Conservation (phyloP, 179 eudicot species). For the Pouteria campechiana region DNA sequence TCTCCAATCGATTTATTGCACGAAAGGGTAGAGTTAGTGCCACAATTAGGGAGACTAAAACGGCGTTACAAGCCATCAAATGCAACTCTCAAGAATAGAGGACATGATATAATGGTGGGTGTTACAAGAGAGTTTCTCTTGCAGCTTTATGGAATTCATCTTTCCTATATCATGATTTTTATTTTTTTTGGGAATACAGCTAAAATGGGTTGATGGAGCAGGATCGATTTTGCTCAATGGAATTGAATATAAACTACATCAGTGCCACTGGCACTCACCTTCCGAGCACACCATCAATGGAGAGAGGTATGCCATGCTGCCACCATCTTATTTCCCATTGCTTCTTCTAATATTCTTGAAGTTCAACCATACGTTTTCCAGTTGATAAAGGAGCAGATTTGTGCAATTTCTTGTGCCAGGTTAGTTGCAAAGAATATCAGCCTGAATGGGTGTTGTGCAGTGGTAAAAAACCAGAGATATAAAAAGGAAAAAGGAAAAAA, state of each 20-base stretch:
- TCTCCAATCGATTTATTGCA: conserved; percentile 44
- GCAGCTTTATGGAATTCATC: no score
- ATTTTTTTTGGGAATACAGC: conserved; percentile 9
- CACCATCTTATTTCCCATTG: no score
- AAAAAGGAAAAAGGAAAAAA: no score
- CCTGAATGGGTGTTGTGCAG: no score
- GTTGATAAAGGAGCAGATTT: no score
- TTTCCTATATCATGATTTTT: no score
- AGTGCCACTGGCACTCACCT: conserved; percentile 37
- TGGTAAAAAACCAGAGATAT: no score
- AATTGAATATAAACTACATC: conserved; percentile 16
- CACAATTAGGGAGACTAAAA: conserved; percentile 2
- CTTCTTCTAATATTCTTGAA: no score
- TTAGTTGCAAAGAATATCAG: no score
- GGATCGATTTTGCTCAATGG: conserved; percentile 27
- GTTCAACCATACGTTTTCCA: no score
- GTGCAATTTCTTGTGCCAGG: no score
- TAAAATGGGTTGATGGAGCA: conserved; percentile 24
- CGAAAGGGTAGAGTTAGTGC: conserved; percentile 17
- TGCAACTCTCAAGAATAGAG: conserved; percentile 26
- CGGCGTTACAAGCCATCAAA: conserved; percentile 18
- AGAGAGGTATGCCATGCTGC: conserved; percentile 18
- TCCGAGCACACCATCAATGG: conserved; percentile 33
- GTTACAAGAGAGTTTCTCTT: no score
- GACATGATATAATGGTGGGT: conserved; percentile 36